Percentiles rank a stretch among this genome's conserved stretches.
Conservation (phyloP, 2,329 filamentous ascomycete species). For the Arthroderma sp. region DNA sequence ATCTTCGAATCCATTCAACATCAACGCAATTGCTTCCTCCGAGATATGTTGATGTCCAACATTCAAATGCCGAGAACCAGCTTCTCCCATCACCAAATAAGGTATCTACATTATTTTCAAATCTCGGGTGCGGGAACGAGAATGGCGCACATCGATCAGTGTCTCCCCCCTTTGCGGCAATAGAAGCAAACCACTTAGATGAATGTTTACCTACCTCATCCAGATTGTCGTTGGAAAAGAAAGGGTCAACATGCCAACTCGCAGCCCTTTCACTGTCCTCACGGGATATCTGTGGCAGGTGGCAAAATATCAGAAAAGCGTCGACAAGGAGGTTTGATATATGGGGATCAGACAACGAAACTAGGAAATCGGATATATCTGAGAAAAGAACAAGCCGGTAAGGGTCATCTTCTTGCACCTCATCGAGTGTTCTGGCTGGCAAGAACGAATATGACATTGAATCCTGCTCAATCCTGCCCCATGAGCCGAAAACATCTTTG, state of each 20-base stretch:
- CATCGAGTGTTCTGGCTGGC: conserved; percentile 64
- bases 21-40: conserved; percentile 27
- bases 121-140: conserved; percentile 28
- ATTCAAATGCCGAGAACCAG: conserved; percentile 36
- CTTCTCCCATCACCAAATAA: conserved; percentile 40
- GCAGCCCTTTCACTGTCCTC: conserved; percentile 19
- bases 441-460: conserved; percentile 40
- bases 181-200: conserved; percentile 19
- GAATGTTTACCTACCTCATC: conserved; percentile 19
- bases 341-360: conserved; percentile 18
- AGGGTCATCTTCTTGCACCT: conserved; percentile 64
- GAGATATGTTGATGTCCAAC: conserved; percentile 21
- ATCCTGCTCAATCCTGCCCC: conserved; percentile 44
- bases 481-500: conserved; percentile 32
- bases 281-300: conserved; percentile 38
- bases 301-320: conserved; percentile 58
- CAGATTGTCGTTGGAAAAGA: conserved; percentile 36
- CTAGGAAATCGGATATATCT: conserved; percentile 57
- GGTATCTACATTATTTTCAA: conserved; percentile 38
- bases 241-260: conserved; percentile 42
- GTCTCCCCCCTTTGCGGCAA: conserved; percentile 8
- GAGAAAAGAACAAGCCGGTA: conserved; percentile 69
- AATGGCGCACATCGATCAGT: conserved; percentile 18
- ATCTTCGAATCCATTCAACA: conserved; percentile 39
- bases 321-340: conserved; percentile 47